These are phyloP conservation scores for Aspergillus campestris DNA, from an alignment of 495 filamentous ascomycete genomes.

Conservation along the genomic window DNA sequence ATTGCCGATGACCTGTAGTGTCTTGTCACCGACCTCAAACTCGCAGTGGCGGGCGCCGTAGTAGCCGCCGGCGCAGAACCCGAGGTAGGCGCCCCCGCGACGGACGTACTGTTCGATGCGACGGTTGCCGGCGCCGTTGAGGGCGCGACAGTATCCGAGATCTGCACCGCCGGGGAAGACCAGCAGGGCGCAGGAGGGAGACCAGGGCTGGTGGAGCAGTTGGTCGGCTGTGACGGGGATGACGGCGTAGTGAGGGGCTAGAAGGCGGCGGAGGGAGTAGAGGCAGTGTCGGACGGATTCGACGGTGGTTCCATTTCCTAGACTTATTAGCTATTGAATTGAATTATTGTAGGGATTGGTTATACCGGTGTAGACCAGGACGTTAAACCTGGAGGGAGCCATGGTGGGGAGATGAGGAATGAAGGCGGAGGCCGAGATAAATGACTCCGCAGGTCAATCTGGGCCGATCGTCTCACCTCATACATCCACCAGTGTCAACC, in stretches of 20 bases:
- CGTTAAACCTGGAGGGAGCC: constrained; percentile 57
- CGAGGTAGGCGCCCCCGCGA: constrained; percentile 77
- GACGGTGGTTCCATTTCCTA: constrained; percentile 76
- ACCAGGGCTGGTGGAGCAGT: constrained; percentile 89
- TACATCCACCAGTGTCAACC: background rate
- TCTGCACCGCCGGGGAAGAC: constrained; percentile 96
- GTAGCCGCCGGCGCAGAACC: constrained; percentile 92
- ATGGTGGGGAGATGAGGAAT: constrained; percentile 12
- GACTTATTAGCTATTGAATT: constrained; percentile 3
- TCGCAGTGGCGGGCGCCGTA: constrained; percentile 77
- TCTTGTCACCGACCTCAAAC: constrained; percentile 78
- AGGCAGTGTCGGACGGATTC: constrained; percentile 86
- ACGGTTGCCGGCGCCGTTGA: constrained; percentile 84
- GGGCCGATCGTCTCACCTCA: too few relatives aligned
- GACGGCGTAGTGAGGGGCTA: constrained; percentile 92
- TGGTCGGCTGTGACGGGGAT: constrained; percentile 70
- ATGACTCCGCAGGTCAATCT: too few relatives aligned
- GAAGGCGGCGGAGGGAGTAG: constrained; percentile 76
- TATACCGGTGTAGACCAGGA: constrained; percentile 78
- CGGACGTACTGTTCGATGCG: constrained; percentile 77
- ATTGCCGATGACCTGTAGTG: constrained; percentile 76
- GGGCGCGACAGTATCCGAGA: constrained; percentile 75
- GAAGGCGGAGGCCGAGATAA: too few relatives aligned
- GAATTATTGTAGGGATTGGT: background rate
- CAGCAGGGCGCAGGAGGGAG: constrained; percentile 73